Evolutionary conservation across 1,284 basidiomycete genomes (phyloP).

Genomic region (Rhodotorula glutinis): DNA sequence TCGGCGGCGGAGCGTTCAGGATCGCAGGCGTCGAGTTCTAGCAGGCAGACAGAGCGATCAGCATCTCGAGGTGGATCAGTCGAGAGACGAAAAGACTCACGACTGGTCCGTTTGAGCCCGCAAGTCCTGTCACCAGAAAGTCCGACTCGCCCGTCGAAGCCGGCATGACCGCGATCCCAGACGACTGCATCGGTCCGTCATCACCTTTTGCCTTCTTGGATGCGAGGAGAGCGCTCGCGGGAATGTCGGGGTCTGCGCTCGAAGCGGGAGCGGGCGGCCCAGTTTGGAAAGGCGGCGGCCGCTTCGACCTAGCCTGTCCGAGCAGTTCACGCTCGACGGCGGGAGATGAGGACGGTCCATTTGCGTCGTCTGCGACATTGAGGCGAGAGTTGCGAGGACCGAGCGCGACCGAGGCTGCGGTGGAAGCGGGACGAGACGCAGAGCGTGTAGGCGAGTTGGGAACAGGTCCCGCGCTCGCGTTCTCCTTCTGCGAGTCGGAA

Average conservation of each 20-base stretch:
- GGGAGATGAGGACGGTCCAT: constrained; percentile 25
- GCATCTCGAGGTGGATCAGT: not conserved
- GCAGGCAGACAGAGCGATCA: too few species aligned
- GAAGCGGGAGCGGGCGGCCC: not conserved
- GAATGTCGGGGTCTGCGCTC: constrained; percentile 9
- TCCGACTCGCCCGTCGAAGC: not conserved
- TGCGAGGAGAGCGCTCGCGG: constrained; percentile 1
- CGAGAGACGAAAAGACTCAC: too few species aligned
- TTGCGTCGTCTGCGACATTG: constrained; percentile 8
- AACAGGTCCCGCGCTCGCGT: not conserved
- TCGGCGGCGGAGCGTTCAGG: constrained; percentile 11
- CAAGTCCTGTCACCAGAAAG: not conserved
- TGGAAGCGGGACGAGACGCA: not conserved
- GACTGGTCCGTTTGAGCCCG: not conserved
- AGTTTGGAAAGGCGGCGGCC: not conserved
- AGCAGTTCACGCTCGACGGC: constrained; percentile 21
- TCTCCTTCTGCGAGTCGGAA: constrained; percentile 5
- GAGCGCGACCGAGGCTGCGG: not conserved
- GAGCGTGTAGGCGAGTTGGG: not conserved
- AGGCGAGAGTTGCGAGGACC: constrained; percentile 5
- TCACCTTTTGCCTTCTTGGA: too few species aligned
- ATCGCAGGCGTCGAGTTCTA: constrained; percentile 10
- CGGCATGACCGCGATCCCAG: not conserved
- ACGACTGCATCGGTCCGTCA: not conserved
- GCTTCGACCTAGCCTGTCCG: not conserved